phyloP scores from a whole-genome alignment of 306 rosid species.

The Astragalus glycyphyllos region DNA sequence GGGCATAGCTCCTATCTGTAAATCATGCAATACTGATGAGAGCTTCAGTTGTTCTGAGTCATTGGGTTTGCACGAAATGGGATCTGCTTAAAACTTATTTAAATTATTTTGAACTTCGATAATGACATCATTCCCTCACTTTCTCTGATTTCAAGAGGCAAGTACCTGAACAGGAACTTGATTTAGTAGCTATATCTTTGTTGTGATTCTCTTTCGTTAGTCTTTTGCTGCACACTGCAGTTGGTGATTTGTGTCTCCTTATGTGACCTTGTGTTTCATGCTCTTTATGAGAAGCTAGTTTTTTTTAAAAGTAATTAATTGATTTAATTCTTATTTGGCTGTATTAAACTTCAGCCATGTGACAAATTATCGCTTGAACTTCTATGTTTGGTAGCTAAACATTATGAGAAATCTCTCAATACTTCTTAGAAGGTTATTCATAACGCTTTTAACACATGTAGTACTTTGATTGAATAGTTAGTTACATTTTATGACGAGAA shows the following conservation, averaged over 20 bases:
- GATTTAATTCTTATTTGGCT: background rate
- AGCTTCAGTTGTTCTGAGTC: background rate
- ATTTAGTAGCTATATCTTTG: background rate
- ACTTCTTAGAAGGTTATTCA: background rate
- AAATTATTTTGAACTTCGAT: background rate
- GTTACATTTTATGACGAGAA: too few relatives aligned
- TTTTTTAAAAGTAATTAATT: background rate
- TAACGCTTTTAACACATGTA: background rate
- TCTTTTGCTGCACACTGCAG: background rate
- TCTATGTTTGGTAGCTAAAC: background rate
- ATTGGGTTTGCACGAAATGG: background rate
- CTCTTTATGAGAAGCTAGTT: background rate
- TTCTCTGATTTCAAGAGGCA: background rate
- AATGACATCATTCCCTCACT: background rate
- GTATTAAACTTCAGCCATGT: background rate
- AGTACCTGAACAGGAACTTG: background rate
- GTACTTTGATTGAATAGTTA: background rate
- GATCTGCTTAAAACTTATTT: background rate
- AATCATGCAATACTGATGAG: background rate
- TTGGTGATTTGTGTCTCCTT: background rate
- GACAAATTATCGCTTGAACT: conserved; percentile 1
- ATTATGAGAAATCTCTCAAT: background rate
- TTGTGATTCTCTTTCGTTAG: too few relatives aligned
- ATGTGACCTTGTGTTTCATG: background rate
- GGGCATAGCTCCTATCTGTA: too few relatives aligned